Percentiles rank a stretch among this genome's conserved stretches.
Conservation (phyloP, 306 rosid genomes). For the Crataegus laevigata region DNA sequence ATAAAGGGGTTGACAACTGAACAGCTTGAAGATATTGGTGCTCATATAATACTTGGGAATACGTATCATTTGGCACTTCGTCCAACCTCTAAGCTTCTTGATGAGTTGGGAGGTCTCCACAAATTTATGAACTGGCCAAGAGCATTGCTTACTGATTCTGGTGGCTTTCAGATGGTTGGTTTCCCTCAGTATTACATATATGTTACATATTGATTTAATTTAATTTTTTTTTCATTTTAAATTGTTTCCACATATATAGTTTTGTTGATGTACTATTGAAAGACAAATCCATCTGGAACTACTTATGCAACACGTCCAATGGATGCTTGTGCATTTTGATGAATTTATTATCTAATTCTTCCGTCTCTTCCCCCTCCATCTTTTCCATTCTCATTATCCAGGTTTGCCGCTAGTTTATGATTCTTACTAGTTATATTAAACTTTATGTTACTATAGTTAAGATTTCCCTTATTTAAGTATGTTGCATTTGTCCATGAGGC, state of each 20-base stretch:
- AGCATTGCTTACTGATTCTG: constrained; percentile 89
- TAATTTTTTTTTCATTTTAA: background rate
- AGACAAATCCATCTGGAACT: background rate
- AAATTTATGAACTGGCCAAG: constrained; percentile 94
- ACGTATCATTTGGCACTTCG: constrained; percentile 92
- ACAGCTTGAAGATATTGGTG: constrained; percentile 91
- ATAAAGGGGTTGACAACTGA: constrained; percentile 73
- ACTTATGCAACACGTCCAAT: background rate
- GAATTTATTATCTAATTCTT: background rate
- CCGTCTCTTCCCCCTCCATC: background rate
- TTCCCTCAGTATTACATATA: background rate
- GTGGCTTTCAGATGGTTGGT: constrained; percentile 94
- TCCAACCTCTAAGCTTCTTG: constrained; percentile 88
- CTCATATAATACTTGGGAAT: constrained; percentile 95
- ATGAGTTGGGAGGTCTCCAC: constrained; percentile 86
- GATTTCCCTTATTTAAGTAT: background rate
- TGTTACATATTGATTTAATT: background rate
- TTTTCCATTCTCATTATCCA: background rate
- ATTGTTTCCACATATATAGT: background rate
- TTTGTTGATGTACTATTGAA: background rate
- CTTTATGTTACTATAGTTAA: background rate
- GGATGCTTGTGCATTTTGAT: background rate
- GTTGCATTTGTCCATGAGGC: background rate
- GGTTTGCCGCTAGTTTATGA: background rate
- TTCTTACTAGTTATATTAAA: background rate